Evolutionary conservation across 306 rosid genomes (phyloP).

Genomic region (Acacia melanoxylon): DNA sequence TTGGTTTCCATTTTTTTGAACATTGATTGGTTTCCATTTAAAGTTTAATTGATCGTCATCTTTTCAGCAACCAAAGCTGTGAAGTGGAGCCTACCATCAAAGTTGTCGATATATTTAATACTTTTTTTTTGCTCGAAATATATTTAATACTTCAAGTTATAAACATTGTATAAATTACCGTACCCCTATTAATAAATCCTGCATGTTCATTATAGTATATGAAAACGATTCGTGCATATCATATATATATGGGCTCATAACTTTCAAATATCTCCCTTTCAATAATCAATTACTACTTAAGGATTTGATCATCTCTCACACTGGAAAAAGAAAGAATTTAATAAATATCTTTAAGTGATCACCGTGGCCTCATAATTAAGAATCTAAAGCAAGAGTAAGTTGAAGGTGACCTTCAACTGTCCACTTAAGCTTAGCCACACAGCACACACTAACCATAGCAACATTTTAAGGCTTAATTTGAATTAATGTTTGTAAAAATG

Average conservation of each 20-base stretch:
- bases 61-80: neutral
- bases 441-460: slow-evolving; percentile 9
- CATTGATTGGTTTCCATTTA: neutral
- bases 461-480: neutral
- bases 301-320: slow-evolving; percentile 25
- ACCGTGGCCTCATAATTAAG: slow-evolving; percentile 30
- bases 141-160: too few relatives aligned
- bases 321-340: slow-evolving; percentile 24
- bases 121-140: too few relatives aligned
- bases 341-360: slow-evolving; percentile 28
- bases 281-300: neutral
- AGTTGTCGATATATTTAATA: neutral
- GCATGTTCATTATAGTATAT: slow-evolving; percentile 11
- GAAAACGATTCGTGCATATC: neutral
- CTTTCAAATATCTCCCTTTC: neutral
- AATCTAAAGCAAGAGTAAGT: slow-evolving; percentile 48
- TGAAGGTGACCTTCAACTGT: slow-evolving; percentile 66
- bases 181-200: neutral
- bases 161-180: neutral
- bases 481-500: too few relatives aligned
- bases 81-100: slow-evolving; percentile 3
- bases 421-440: slow-evolving; percentile 16
- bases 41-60: neutral
- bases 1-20: neutral
- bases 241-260: neutral